Evolutionary conservation across 2,329 filamentous ascomycete genomes (phyloP).

Genomic region (Colletotrichum scovillei): DNA sequence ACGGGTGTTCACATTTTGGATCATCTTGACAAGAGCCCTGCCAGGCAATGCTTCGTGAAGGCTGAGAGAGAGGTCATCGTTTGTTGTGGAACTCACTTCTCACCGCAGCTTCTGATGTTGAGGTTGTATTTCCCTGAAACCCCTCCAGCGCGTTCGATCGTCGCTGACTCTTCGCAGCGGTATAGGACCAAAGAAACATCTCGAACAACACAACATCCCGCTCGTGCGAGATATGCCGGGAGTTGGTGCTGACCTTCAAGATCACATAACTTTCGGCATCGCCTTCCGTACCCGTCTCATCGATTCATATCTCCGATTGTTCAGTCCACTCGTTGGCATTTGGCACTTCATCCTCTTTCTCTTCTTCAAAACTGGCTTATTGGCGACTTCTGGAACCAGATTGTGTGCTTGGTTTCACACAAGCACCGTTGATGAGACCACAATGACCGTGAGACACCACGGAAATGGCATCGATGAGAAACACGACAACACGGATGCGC

Average conservation of each 20-base stretch:
- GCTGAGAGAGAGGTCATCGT: conserved; percentile 46
- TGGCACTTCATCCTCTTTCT: conserved; percentile 45
- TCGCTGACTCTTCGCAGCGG: conserved; percentile 39
- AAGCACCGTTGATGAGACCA: conserved; percentile 41
- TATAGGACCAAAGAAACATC: conserved; percentile 41
- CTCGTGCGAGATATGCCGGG: conserved; percentile 40
- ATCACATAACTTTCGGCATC: conserved; percentile 44
- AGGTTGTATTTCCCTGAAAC: conserved; percentile 15
- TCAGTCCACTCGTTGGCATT: conserved; percentile 38
- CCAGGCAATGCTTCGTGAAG: conserved; percentile 38
- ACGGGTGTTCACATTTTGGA: conserved; percentile 40
- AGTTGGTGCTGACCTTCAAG: conserved; percentile 42
- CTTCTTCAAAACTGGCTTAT: conserved; percentile 41
- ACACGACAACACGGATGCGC: conserved; percentile 38
- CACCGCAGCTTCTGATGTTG: conserved; percentile 46
- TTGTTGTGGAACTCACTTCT: conserved; percentile 42
- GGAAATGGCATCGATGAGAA: conserved; percentile 7
- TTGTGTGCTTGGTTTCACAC: conserved; percentile 42
- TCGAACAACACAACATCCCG: conserved; percentile 39
- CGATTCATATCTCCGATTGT: conserved; percentile 40
- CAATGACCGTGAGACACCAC: conserved; percentile 38
- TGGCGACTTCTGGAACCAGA: conserved; percentile 38
- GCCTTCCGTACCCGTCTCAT: conserved; percentile 41
- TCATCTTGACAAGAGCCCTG: conserved; percentile 9
- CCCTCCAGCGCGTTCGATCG: too few relatives aligned